Percentiles rank a stretch among this genome's conserved stretches.
Evolutionary conservation across 2,329 filamentous ascomycete genomes (phyloP).

Genomic region (Lojkania enalia): DNA sequence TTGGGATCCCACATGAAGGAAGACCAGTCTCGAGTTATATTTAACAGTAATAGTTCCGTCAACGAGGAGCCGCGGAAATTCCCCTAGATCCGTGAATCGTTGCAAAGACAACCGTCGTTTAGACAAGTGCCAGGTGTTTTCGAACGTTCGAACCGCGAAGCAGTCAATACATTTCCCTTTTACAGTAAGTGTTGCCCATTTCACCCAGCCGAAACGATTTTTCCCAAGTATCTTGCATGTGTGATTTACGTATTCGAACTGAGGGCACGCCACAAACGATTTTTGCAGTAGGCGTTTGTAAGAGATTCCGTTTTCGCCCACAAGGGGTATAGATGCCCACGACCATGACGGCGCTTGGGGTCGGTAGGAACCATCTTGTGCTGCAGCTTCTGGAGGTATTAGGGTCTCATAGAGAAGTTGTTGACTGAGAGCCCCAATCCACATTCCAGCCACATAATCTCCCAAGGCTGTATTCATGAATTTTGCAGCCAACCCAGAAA

Average conservation of each 20-base stretch:
- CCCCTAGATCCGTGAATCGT: background rate
- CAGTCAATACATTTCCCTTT: background rate
- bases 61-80: background rate
- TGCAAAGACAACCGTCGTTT: too few species aligned
- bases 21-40: too few species aligned
- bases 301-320: background rate
- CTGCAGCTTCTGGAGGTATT: background rate
- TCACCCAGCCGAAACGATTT: background rate
- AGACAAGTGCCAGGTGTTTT: too few species aligned
- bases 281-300: background rate
- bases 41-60: too few species aligned
- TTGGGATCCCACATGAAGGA: too few species aligned
- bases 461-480: background rate
- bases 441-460: background rate
- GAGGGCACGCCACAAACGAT: background rate
- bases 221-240: background rate
- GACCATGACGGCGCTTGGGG: background rate
- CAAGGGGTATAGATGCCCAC: background rate
- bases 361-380: background rate
- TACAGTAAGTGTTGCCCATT: background rate
- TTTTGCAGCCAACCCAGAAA: background rate
- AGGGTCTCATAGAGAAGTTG: background rate
- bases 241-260: background rate
- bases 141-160: too few species aligned
- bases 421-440: background rate